Conservation (phyloP, 345 rosid species). For the Eucalyptus virginea region DNA sequence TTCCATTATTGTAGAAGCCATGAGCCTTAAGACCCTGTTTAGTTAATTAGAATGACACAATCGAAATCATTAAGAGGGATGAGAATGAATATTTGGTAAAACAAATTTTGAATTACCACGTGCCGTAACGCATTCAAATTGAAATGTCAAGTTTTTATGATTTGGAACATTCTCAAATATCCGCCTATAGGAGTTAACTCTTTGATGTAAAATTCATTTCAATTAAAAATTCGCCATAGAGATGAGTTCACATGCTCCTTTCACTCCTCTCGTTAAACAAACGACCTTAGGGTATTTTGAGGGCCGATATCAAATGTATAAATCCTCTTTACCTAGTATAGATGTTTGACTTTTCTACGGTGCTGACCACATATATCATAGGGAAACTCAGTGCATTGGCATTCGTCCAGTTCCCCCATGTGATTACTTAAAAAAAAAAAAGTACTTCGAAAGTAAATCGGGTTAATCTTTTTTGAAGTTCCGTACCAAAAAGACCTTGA, state of each 20-base stretch:
- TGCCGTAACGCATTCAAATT: accelerated
- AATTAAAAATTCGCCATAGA: accelerated
- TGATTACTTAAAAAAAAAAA: not conserved
- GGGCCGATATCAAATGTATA: not conserved
- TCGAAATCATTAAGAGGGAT: not conserved
- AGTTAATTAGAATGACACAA: not conserved
- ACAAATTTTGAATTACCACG: too few relatives aligned
- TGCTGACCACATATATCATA: not conserved
- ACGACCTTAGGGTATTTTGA: not conserved
- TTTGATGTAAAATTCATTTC: not conserved
- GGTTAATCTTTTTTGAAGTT: not conserved
- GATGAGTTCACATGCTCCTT: not conserved
- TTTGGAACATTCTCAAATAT: too few relatives aligned
- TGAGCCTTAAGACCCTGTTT: too few relatives aligned
- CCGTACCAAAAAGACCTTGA: not conserved
- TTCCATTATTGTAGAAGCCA: too few relatives aligned
- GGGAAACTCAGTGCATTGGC: not conserved
- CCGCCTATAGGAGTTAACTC: too few relatives aligned
- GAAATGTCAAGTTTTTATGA: too few relatives aligned
- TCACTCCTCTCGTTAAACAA: not conserved
- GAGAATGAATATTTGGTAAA: not conserved
- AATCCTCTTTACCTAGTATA: too few relatives aligned
- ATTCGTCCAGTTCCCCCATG: not conserved
- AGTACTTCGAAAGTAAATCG: not conserved
- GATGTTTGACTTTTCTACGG: not conserved